These are phyloP conservation scores for Turritis glabra DNA, from an alignment of 345 rosid genomes.

Conservation along the genomic window DNA sequence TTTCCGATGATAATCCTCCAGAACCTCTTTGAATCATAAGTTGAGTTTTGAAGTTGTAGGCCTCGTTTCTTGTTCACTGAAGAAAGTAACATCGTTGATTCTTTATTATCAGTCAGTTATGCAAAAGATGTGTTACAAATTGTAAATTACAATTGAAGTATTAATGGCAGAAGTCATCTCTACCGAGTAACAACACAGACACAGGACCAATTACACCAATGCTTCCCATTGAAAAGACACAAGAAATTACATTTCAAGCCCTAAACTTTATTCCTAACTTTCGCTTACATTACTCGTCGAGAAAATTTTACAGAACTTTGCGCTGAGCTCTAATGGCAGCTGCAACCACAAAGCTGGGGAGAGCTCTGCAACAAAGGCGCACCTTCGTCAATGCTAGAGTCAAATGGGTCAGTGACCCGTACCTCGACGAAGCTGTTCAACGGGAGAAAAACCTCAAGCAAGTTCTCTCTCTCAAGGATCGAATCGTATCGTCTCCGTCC, in stretches of 20 bases:
- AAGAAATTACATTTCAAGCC: background rate
- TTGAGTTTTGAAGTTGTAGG: slow-evolving; percentile 1
- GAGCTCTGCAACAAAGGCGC: slow-evolving; percentile 45
- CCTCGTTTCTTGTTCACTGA: slow-evolving; percentile 8
- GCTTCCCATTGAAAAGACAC: too few species aligned
- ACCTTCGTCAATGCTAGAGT: slow-evolving; percentile 63
- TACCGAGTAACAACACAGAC: background rate
- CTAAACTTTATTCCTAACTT: background rate
- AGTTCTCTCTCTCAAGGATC: slow-evolving; percentile 60
- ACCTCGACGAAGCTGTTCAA: slow-evolving; percentile 54
- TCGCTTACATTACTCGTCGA: background rate
- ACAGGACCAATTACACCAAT: too few species aligned
- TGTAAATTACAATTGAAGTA: too few species aligned
- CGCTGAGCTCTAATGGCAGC: slow-evolving; percentile 33
- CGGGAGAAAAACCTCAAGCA: slow-evolving; percentile 66
- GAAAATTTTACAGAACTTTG: background rate
- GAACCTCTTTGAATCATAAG: slow-evolving; percentile 13
- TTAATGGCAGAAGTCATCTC: background rate
- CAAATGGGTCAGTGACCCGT: slow-evolving; percentile 72
- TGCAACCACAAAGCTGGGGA: slow-evolving; percentile 23
- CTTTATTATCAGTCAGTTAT: background rate
- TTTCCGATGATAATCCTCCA: slow-evolving; percentile 12
- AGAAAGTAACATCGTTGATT: slow-evolving; percentile 6
- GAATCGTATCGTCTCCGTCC: slow-evolving; percentile 57
- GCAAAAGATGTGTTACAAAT: background rate